Evolutionary conservation across 2,329 filamentous ascomycete genomes (phyloP).

Genomic region (Pseudofabraea citricarpa): DNA sequence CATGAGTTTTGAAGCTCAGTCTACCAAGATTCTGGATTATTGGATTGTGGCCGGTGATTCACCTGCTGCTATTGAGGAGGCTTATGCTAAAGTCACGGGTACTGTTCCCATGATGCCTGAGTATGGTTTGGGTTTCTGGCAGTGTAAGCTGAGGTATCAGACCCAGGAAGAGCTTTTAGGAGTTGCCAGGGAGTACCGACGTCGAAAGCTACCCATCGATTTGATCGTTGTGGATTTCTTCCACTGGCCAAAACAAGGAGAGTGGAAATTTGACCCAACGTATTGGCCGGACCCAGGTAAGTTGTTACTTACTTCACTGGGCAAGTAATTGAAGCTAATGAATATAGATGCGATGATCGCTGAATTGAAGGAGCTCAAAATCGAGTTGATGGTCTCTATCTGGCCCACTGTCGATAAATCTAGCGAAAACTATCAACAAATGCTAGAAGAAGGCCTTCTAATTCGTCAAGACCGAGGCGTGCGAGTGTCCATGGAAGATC

Average conservation of each 20-base stretch:
- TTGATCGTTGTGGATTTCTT: slow-evolving; percentile 66
- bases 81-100: slow-evolving; percentile 52
- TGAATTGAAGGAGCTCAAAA: slow-evolving; percentile 51
- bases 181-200: slow-evolving; percentile 55
- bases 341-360: slow-evolving; percentile 54
- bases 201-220: slow-evolving; percentile 52
- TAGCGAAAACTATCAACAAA: slow-evolving; percentile 56
- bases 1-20: slow-evolving; percentile 56
- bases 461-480: slow-evolving; percentile 57
- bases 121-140: slow-evolving; percentile 64
- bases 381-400: slow-evolving; percentile 66
- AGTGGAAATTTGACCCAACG: slow-evolving; percentile 60
- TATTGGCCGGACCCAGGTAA: slow-evolving; percentile 59
- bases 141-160: slow-evolving; percentile 62
- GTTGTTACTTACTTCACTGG: neutral
- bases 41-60: slow-evolving; percentile 57
- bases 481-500: slow-evolving; percentile 51
- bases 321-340: neutral
- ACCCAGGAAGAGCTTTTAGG: slow-evolving; percentile 59
- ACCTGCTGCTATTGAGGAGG: slow-evolving; percentile 49
- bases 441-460: slow-evolving; percentile 55
- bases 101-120: slow-evolving; percentile 64
- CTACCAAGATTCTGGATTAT: slow-evolving; percentile 55
- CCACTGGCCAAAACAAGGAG: slow-evolving; percentile 62
- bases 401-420: slow-evolving; percentile 61